Evolutionary conservation across 2,329 filamentous ascomycete species (phyloP).

Genomic region (Claviceps pusilla): DNA sequence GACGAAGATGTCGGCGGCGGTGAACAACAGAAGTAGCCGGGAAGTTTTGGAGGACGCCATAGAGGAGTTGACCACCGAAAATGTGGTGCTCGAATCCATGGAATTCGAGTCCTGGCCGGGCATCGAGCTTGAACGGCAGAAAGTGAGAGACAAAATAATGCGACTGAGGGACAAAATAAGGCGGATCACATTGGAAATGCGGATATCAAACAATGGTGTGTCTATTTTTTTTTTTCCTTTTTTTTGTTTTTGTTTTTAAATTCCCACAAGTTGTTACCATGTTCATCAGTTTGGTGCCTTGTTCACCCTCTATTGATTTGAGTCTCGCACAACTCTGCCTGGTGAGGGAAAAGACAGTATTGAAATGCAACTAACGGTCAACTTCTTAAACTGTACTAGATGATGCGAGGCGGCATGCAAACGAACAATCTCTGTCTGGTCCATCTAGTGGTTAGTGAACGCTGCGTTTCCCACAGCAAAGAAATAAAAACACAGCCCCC

Average conservation of each 20-base stretch:
- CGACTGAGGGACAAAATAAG: conserved; percentile 19
- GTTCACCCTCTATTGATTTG: not conserved
- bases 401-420: not conserved
- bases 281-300: not conserved
- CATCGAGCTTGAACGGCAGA: conserved; percentile 13
- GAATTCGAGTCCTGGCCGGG: conserved; percentile 12
- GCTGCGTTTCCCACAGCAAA: not conserved
- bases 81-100: conserved; percentile 29
- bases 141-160: conserved; percentile 6
- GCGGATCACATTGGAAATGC: conserved; percentile 2
- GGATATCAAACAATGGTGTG: not conserved
- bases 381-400: not conserved
- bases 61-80: conserved; percentile 28
- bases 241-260: too few species aligned
- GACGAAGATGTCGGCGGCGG: not conserved
- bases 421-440: not conserved
- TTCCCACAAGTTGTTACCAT: too few species aligned
- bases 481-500: not conserved
- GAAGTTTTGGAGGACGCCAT: conserved; percentile 14
- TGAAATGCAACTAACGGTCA: not conserved
- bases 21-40: not conserved
- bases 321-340: not conserved
- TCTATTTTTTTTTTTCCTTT: not conserved
- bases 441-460: not conserved
- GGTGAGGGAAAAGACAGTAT: not conserved